Percentiles rank a stretch among this genome's conserved stretches.
phyloP scores from a whole-genome alignment of 768 basidiomycete species.

The Lyophyllum semitale region DNA sequence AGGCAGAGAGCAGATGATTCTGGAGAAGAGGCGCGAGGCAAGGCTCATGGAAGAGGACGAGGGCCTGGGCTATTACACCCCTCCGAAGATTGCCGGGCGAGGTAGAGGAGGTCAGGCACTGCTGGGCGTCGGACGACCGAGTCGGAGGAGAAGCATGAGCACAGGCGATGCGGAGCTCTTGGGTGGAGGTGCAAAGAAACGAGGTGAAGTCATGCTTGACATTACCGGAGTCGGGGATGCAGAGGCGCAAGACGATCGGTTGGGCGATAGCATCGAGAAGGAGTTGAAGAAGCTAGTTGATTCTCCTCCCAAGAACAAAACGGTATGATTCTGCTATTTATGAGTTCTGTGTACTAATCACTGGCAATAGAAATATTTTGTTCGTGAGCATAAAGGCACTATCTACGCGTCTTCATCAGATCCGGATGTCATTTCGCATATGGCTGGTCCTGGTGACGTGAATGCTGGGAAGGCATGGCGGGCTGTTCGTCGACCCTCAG shows the following conservation, averaged over 20 bases:
- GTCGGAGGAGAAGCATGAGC: constrained; percentile 72
- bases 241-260: constrained; percentile 45
- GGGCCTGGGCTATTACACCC: constrained; percentile 30
- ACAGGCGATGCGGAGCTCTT: constrained; percentile 69
- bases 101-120: constrained; percentile 20
- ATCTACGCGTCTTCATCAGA: constrained; percentile 85
- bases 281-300: constrained; percentile 69
- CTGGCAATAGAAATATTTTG: constrained; percentile 67
- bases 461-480: constrained; percentile 86
- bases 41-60: constrained; percentile 55
- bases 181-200: constrained; percentile 31
- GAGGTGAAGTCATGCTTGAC: constrained; percentile 40
- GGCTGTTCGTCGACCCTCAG: constrained; percentile 84
- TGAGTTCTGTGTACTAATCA: constrained; percentile 8
- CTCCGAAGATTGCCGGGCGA: constrained; percentile 7
- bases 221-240: constrained; percentile 31
- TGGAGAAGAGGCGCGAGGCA: constrained; percentile 68
- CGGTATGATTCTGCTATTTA: constrained; percentile 31
- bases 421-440: constrained; percentile 69
- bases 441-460: constrained; percentile 77
- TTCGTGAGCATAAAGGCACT: constrained; percentile 73
- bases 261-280: constrained; percentile 72
- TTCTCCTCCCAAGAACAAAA: constrained; percentile 37
- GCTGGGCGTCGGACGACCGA: constrained; percentile 50
- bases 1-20: constrained; percentile 65